phyloP scores from a whole-genome alignment of 192 early-diverging fungal species.

The Entophlyctis helioformis region DNA sequence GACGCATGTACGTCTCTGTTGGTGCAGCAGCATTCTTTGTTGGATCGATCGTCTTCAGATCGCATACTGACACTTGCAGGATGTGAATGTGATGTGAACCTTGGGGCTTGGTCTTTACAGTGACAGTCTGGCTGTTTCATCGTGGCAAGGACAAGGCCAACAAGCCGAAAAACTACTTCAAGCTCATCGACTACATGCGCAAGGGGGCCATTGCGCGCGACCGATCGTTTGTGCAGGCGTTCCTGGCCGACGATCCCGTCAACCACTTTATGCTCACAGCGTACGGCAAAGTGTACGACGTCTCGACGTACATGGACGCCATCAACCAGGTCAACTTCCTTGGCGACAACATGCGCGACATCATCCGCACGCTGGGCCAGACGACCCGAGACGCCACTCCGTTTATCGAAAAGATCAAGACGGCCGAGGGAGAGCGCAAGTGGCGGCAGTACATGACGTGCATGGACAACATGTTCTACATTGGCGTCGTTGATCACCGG shows the following conservation, averaged over 20 bases:
- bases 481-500: conserved; percentile 67
- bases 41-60: too few species aligned
- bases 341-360: not conserved
- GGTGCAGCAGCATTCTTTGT: too few species aligned
- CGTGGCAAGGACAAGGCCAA: conserved; percentile 5
- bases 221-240: not conserved
- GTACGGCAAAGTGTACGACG: conserved; percentile 28
- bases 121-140: conserved; percentile 11
- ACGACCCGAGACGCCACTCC: conserved; percentile 8
- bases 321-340: conserved; percentile 6
- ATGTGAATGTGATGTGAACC: not conserved
- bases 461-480: conserved; percentile 66
- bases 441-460: conserved; percentile 56
- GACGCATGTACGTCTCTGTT: conserved; percentile 2
- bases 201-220: conserved; percentile 16
- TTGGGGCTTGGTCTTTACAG: not conserved
- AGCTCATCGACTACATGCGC: not conserved
- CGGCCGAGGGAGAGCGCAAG: conserved; percentile 3
- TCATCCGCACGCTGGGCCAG: conserved; percentile 1
- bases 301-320: conserved; percentile 9
- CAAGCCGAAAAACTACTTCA: conserved; percentile 11
- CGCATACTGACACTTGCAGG: not conserved
- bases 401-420: not conserved
- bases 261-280: conserved; percentile 17
- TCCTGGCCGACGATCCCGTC: conserved; percentile 4